A percentile compares a stretch with the other conserved stretches of the same genome.
Conservation (phyloP, 768 basidiomycete genomes). For the Amanita inopinata region DNA sequence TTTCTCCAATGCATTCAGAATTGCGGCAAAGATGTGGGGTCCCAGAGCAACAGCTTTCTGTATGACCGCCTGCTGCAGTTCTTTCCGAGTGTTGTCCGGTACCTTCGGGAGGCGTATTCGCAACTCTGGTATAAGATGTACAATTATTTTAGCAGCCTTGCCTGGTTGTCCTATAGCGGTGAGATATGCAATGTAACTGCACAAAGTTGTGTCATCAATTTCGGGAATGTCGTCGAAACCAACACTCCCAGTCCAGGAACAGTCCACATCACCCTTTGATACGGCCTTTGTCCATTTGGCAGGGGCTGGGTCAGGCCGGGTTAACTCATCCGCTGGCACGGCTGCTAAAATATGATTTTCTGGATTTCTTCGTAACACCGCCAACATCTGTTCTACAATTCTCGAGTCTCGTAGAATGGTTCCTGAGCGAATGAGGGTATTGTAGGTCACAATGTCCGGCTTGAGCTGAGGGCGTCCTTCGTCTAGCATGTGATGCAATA, state of each 20-base stretch:
- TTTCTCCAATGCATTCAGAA: slow-evolving; percentile 55
- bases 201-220: slow-evolving; percentile 1
- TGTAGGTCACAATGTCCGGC: slow-evolving; percentile 43
- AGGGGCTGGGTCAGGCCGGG: not conserved
- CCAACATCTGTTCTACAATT: slow-evolving; percentile 29
- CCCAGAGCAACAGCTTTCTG: slow-evolving; percentile 40
- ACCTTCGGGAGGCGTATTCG: not conserved
- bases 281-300: not conserved
- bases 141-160: slow-evolving; percentile 24
- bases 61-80: slow-evolving; percentile 21
- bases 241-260: not conserved
- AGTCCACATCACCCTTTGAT: not conserved
- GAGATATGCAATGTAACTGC: slow-evolving; percentile 6
- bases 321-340: not conserved
- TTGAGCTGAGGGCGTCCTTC: slow-evolving; percentile 28
- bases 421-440: slow-evolving; percentile 47
- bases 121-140: slow-evolving; percentile 13
- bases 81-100: not conserved
- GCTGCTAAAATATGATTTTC: not conserved
- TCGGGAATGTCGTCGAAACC: slow-evolving; percentile 1
- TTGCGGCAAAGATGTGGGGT: slow-evolving; percentile 45
- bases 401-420: slow-evolving; percentile 38
- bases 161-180: slow-evolving; percentile 3
- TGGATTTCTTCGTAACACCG: slow-evolving; percentile 17
- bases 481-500: slow-evolving; percentile 48